These are phyloP conservation scores for Boletus vermiculosoides DNA, from an alignment of 768 basidiomycete species.

Conservation along the genomic window DNA sequence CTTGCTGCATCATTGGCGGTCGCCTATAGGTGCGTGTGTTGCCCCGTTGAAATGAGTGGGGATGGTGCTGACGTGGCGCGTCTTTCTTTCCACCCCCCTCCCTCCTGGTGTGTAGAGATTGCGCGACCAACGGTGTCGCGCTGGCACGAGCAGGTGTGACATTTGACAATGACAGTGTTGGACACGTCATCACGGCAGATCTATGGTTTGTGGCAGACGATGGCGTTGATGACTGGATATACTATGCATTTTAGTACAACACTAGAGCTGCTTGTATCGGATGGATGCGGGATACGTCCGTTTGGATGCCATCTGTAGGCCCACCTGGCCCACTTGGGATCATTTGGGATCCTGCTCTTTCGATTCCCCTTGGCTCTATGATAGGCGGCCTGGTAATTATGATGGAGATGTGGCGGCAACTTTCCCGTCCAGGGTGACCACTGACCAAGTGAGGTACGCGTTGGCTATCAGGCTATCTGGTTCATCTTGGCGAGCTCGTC, in stretches of 20 bases:
- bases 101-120: constrained; percentile 6
- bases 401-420: no score
- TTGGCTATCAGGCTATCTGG: no score
- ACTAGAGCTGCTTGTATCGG: background rate
- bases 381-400: no score
- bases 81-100: no score
- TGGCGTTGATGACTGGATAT: background rate
- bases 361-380: no score
- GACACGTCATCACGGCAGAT: background rate
- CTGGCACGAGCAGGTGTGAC: background rate
- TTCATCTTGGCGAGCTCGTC: no score
- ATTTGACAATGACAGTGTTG: background rate
- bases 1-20: constrained; percentile 63
- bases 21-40: constrained; percentile 57
- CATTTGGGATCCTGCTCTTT: background rate
- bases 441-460: no score
- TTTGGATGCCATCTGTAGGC: background rate
- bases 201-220: background rate
- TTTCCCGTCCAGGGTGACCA: no score
- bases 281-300: no score
- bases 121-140: constrained; percentile 6
- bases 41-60: background rate
- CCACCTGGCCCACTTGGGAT: background rate
- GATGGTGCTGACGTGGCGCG: background rate
- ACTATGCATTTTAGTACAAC: background rate